Base-by-base conservation (phyloP, 139 green algal species). In the Asterochloris erici region DNA sequence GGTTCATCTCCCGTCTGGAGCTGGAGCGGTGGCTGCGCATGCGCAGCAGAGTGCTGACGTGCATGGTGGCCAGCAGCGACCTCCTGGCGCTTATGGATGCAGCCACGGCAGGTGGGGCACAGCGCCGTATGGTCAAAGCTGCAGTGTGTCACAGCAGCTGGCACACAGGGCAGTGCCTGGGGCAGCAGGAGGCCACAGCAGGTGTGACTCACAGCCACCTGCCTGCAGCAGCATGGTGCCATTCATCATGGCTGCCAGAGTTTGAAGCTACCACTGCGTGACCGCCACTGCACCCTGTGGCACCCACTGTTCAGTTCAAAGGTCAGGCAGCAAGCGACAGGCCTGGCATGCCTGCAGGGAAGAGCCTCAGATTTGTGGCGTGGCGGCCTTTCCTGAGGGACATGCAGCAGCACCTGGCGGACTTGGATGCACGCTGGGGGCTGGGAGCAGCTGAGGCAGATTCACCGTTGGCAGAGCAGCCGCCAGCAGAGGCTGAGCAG, bases 11-110 rank as follows among this genome's bases (percentile, higher is more conserved):
- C 23, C 29, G 76, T n/a, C 61, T 80, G 60, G 76, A 70, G 76
- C 76, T 80, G 54, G 76, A 80, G 60, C 60, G 68, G 9, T 61
- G 76, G 21, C 61, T 80, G 76, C 68, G 76, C 24, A 61, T 69
- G 76, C 76, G 68, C 11, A 70, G 76, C 76, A 69, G 76, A 10
- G 60, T 70, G n/a, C 24, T 62, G 11, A n/a, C 68, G 76, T n/a
- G 68, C 24, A 15, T 15, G 60, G 24, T 80, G 76, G 24, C 76
- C 14, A 62, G 60, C 24, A 61, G 60, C 19, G 54, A 61, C 76
- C 76, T 80, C 47, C 76, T 80, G 60, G 76, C 68, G 0, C 76
- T 80, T 13, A 69, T 80, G 76, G 76, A 80, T 54, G 76, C 76
- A 19, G 60, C 68, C 23, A 62, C 76, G 23, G 76, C 76, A 69